Percentiles rank a stretch among this genome's conserved stretches.
Conservation (phyloP, 495 filamentous ascomycete genomes). For the Neurospora discreta region DNA sequence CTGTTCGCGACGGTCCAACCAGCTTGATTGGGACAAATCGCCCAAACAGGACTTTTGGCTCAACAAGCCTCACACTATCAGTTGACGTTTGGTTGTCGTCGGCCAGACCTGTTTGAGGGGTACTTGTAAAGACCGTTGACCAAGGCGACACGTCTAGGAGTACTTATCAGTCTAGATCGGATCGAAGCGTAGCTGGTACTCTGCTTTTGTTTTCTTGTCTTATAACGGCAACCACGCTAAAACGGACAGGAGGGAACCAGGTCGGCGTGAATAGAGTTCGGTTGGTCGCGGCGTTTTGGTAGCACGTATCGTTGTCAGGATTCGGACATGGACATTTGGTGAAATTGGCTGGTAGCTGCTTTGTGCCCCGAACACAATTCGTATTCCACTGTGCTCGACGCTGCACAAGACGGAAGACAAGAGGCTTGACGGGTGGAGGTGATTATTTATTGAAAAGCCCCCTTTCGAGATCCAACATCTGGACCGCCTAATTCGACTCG, state of each 20-base stretch:
- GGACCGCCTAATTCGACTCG: not conserved
- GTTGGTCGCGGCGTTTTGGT: not conserved
- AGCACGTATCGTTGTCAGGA: not conserved
- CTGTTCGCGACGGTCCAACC: not conserved
- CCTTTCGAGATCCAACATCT: not conserved
- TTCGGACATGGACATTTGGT: constrained; percentile 1
- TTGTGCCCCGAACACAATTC: constrained; percentile 1
- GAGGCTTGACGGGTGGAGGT: not conserved
- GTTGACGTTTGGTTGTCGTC: not conserved
- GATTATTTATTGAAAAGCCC: not conserved
- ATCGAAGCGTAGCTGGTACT: not conserved
- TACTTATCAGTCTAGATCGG: not conserved
- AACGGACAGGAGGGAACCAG: not conserved
- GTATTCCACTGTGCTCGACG: not conserved
- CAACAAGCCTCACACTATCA: not conserved
- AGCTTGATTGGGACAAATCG: not conserved
- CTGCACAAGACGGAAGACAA: not conserved
- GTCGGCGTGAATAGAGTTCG: not conserved
- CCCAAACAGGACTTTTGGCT: not conserved
- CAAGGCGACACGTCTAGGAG: not conserved
- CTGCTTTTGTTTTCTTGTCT: not conserved
- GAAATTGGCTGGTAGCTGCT: constrained; percentile 2
- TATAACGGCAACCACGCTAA: not conserved
- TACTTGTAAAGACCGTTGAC: not conserved
- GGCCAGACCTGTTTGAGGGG: not conserved